These are phyloP conservation scores for Areca catechu DNA, from an alignment of 176 grass and related monocot genomes.

Conservation along the genomic window DNA sequence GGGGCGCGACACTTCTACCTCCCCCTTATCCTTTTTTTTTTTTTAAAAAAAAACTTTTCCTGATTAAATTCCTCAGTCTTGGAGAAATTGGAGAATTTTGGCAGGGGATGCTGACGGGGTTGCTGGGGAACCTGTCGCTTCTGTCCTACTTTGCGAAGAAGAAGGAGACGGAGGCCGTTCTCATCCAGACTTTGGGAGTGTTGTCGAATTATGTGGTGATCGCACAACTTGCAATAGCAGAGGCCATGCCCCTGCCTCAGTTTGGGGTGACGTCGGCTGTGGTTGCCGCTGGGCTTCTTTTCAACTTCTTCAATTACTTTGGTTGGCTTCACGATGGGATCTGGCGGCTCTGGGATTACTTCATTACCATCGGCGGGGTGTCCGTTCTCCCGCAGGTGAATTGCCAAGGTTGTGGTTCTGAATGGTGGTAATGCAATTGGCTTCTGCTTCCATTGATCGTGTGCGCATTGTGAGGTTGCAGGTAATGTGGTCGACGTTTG, in stretches of 20 bases:
- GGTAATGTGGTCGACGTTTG: constrained; percentile 99
- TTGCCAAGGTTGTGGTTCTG: neutral
- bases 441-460: neutral
- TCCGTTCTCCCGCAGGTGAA: constrained; percentile 81
- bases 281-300: constrained; percentile 51
- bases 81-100: neutral
- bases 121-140: constrained; percentile 85
- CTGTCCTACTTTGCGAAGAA: constrained; percentile 95
- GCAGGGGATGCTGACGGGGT: constrained; percentile 95
- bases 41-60: too few relatives aligned
- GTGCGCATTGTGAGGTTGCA: constrained; percentile 17
- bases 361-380: constrained; percentile 68
- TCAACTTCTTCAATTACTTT: constrained; percentile 83
- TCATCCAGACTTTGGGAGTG: constrained; percentile 76
- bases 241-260: constrained; percentile 74
- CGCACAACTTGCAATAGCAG: constrained; percentile 72
- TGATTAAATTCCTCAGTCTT: too few relatives aligned
- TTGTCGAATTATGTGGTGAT: constrained; percentile 77
- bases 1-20: too few relatives aligned
- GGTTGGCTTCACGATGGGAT: constrained; percentile 47
- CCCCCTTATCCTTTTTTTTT: too few relatives aligned
- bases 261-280: constrained; percentile 46
- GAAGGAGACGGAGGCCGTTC: constrained; percentile 74
- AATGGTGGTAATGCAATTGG: neutral
- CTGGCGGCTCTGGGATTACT: constrained; percentile 84